These are phyloP conservation scores for Saturnispora saitoi DNA, from an alignment of 805 yeast species.

Conservation along the genomic window DNA sequence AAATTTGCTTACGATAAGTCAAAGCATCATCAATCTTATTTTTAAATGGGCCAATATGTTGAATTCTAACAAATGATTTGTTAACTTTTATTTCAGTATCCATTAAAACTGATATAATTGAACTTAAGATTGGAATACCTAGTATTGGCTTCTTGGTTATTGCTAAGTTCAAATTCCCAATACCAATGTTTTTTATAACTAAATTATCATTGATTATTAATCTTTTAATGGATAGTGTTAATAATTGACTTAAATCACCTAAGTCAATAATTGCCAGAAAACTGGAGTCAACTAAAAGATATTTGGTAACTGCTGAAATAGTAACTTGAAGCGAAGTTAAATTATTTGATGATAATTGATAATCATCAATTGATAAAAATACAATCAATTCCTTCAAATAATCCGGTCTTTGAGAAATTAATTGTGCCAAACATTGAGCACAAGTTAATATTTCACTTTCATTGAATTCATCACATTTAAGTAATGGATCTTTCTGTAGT, in stretches of 20 bases:
- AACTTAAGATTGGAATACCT: constrained; percentile 37
- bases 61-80: constrained; percentile 49
- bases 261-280: constrained; percentile 11
- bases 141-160: constrained; percentile 46
- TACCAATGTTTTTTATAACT: constrained; percentile 50
- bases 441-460: constrained; percentile 18
- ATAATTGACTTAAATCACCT: constrained; percentile 15
- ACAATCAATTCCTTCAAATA: constrained; percentile 14
- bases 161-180: constrained; percentile 50
- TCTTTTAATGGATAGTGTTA: constrained; percentile 20
- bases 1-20: constrained; percentile 61
- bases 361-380: constrained; percentile 5
- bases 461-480: background rate
- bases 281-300: constrained; percentile 14
- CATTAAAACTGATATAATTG: constrained; percentile 42
- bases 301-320: constrained; percentile 25
- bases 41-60: constrained; percentile 83
- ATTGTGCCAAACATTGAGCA: constrained; percentile 21
- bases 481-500: background rate
- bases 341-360: background rate
- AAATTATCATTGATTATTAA: constrained; percentile 33
- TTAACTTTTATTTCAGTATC: constrained; percentile 45
- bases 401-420: constrained; percentile 15
- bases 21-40: constrained; percentile 74
- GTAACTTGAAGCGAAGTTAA: constrained; percentile 12